phyloP scores from a whole-genome alignment of 2,329 filamentous ascomycete genomes.

The Colletotrichum brevisporum region DNA sequence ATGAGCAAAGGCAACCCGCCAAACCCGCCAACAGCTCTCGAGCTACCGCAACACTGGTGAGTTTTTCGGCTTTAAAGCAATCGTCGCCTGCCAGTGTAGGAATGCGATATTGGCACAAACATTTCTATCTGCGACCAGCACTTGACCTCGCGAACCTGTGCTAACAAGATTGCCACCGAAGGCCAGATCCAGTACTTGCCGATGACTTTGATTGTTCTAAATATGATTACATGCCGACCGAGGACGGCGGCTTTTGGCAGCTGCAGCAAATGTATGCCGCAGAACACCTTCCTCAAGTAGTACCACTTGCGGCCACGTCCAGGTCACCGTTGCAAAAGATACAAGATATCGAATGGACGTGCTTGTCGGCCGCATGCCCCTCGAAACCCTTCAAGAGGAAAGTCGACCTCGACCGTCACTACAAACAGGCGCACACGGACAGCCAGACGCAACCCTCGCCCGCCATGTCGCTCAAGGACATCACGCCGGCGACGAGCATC shows the following conservation, averaged over 20 bases:
- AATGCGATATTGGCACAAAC: neutral
- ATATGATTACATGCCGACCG: constrained; percentile 40
- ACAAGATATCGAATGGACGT: constrained; percentile 45
- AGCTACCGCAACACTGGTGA: constrained; percentile 20
- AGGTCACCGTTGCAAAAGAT: constrained; percentile 36
- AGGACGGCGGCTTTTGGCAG: constrained; percentile 41
- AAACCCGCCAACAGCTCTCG: neutral
- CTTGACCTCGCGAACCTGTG: neutral
- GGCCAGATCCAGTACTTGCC: constrained; percentile 30
- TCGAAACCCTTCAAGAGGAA: constrained; percentile 64
- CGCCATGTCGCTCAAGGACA: constrained; percentile 35
- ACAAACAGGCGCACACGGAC: constrained; percentile 61
- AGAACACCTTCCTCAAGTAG: constrained; percentile 29
- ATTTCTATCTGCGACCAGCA: neutral
- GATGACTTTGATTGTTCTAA: constrained; percentile 41
- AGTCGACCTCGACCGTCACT: constrained; percentile 69
- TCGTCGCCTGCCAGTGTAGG: too few relatives aligned
- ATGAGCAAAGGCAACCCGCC: constrained; percentile 21
- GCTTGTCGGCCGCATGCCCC: constrained; percentile 58
- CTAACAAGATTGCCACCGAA: constrained; percentile 7
- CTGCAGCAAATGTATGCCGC: constrained; percentile 36
- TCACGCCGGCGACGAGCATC: constrained; percentile 33
- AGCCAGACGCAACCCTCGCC: constrained; percentile 35
- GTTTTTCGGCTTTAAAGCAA: neutral
- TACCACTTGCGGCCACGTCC: constrained; percentile 36